phyloP scores from a whole-genome alignment of 345 rosid genomes.

The Trapa bicornis region DNA sequence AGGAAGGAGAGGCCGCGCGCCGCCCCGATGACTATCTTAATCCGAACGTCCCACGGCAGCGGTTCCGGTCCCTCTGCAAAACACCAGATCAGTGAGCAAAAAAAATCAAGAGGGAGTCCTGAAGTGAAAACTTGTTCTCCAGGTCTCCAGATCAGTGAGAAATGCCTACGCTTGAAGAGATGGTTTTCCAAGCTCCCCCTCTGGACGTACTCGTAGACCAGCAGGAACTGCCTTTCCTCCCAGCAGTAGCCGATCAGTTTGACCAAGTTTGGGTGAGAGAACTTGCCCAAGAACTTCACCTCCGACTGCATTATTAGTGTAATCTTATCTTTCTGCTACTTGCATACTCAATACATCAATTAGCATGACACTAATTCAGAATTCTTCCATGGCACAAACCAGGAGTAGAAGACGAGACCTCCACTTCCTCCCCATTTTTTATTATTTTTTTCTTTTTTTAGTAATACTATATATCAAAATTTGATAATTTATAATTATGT shows the following conservation, averaged over 20 bases:
- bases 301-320: slow-evolving; percentile 34
- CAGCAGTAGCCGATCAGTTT: slow-evolving; percentile 65
- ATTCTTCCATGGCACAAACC: too few species aligned
- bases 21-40: slow-evolving; percentile 61
- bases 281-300: slow-evolving; percentile 55
- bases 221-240: slow-evolving; percentile 60
- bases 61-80: slow-evolving; percentile 42
- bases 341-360: too few species aligned
- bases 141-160: not conserved
- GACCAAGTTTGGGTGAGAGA: slow-evolving; percentile 68
- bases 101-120: not conserved
- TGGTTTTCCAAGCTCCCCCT: slow-evolving; percentile 64
- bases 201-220: slow-evolving; percentile 58
- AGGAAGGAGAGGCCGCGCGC: slow-evolving; percentile 55
- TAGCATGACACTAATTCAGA: too few species aligned
- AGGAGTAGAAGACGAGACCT: too few species aligned
- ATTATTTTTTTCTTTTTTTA: too few species aligned
- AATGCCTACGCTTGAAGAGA: slow-evolving; percentile 46
- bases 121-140: slow-evolving; percentile 15
- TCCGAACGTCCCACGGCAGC: slow-evolving; percentile 47
- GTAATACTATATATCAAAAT: too few species aligned
- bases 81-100: not conserved
- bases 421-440: too few species aligned
- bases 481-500: too few species aligned
- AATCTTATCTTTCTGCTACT: too few species aligned